phyloP scores from a whole-genome alignment of 169 alveolate genomes.

The Eimeria tenella region DNA sequence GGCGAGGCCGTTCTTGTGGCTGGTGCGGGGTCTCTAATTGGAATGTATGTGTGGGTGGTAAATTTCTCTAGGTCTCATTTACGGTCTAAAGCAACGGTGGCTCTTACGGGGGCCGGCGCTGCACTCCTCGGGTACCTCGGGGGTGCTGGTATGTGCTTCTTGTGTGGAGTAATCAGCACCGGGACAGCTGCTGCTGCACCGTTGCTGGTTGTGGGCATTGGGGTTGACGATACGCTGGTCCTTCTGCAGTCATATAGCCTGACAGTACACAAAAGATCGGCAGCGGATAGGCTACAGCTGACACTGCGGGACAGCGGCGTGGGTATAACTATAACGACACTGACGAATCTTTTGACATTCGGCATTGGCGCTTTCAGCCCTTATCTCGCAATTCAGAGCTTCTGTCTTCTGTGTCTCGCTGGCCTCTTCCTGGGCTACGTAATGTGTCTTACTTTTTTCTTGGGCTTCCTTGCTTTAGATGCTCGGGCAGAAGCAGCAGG shows the following conservation, averaged over 20 bases:
- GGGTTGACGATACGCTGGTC: conserved; percentile 89
- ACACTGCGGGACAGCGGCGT: conserved; percentile 88
- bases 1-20: conserved; percentile 63
- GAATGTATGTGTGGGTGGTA: conserved; percentile 68
- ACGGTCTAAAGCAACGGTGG: conserved; percentile 68
- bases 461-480: conserved; percentile 87
- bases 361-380: conserved; percentile 89
- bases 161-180: conserved; percentile 86
- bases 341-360: conserved; percentile 88
- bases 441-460: conserved; percentile 86
- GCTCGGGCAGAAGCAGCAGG: conserved; percentile 84
- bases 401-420: conserved; percentile 86
- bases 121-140: conserved; percentile 88
- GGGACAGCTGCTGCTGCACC: conserved; percentile 90
- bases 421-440: conserved; percentile 87
- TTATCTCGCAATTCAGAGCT: conserved; percentile 87
- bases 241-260: conserved; percentile 87
- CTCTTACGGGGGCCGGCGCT: conserved; percentile 86
- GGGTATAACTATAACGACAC: conserved; percentile 88
- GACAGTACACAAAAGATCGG: conserved; percentile 84
- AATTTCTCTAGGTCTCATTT: conserved; percentile 69
- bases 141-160: conserved; percentile 89
- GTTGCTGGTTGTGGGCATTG: conserved; percentile 88
- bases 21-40: conserved; percentile 56
- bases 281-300: conserved; percentile 85